Base-by-base conservation (phyloP, 2,329 filamentous ascomycete genomes). In the Fusarium aywerte region DNA sequence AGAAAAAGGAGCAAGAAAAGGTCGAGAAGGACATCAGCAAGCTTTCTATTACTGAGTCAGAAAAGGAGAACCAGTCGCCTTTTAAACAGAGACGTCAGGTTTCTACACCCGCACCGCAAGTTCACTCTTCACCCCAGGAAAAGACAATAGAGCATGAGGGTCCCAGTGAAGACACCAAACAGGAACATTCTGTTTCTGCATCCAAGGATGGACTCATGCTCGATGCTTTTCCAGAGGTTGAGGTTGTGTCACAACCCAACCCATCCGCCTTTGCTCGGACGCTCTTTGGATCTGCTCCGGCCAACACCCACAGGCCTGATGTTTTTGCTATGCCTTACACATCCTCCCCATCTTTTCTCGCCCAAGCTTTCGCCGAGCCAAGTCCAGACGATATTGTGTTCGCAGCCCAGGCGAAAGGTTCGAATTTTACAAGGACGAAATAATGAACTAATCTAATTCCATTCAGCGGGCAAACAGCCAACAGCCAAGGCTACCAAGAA, bases 371-470 rank as follows among this genome's bases (percentile, higher is more conserved):
- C 81, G 84, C 90, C 83, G 88, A 89, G 76, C 94, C 95, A 55
- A 97, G 94, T 80, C 94, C 94, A 70, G 94, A 98, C 81, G 94
- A 97, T 78, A 81, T 96, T 75, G 92, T 97, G 73, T 85, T 93
- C 66, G 88, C 90, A 78, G 95, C 94, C 71, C 95, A 97, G 84
- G 90, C 90, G 80, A 91, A 93, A 92, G 90, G 91, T 93, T 92
- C 89, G 89, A 85, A 81, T 76, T 83, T 82, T 78, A 78, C 80
- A 74, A 84, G 79, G 77, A 80, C 79, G 76, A 80, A 80, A 71
- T 81, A 78, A 80, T 79, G 79, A 78, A 76, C 80, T 79, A 79
- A 81, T 83, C 84, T 87, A 82, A 87, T 83, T 70, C 74, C 74
- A 57, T 77, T 68, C 80, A 88, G 84, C 85, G 71, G 85, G 84